Evolutionary conservation across 352 stramenopile species (phyloP).

Genomic region (Phytophthora kernoviae): DNA sequence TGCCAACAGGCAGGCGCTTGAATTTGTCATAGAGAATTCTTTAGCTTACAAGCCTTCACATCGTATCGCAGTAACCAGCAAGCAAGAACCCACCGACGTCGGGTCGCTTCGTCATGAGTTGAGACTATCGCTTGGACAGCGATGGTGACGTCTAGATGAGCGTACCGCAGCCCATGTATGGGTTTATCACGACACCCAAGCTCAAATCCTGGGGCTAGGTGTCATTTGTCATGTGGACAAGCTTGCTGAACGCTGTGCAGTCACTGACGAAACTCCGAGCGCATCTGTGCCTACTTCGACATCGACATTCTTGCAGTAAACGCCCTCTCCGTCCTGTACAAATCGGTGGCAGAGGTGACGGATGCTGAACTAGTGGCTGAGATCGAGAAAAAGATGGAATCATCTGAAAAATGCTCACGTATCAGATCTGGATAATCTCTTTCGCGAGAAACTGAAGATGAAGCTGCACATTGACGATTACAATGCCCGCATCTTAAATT

Average conservation of each 20-base stretch:
- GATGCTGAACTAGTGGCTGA: slow-evolving; percentile 2
- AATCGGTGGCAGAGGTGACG: neutral
- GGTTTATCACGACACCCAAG: slow-evolving; percentile 11
- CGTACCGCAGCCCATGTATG: slow-evolving; percentile 9
- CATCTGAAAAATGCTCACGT: slow-evolving; percentile 7
- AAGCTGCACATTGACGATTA: slow-evolving; percentile 6
- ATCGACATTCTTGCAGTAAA: slow-evolving; percentile 7
- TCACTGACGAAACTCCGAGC: slow-evolving; percentile 7
- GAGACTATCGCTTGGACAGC: neutral
- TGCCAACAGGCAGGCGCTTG: neutral
- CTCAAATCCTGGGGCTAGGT: slow-evolving; percentile 6
- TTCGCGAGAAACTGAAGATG: slow-evolving; percentile 11
- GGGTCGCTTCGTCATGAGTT: neutral
- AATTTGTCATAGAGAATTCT: neutral
- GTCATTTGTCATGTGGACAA: slow-evolving; percentile 10
- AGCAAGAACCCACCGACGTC: neutral
- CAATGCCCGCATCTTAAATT: slow-evolving; percentile 5
- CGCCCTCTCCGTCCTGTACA: slow-evolving; percentile 7
- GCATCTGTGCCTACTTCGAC: slow-evolving; percentile 8
- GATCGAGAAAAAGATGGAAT: neutral
- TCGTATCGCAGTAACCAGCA: neutral
- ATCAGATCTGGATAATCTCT: slow-evolving; percentile 8
- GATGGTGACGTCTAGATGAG: slow-evolving; percentile 12
- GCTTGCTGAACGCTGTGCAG: slow-evolving; percentile 6
- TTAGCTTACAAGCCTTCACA: neutral